Evolutionary conservation across 1,139 yeast species (phyloP).

Genomic region (Sugiyamaella xylanicola): DNA sequence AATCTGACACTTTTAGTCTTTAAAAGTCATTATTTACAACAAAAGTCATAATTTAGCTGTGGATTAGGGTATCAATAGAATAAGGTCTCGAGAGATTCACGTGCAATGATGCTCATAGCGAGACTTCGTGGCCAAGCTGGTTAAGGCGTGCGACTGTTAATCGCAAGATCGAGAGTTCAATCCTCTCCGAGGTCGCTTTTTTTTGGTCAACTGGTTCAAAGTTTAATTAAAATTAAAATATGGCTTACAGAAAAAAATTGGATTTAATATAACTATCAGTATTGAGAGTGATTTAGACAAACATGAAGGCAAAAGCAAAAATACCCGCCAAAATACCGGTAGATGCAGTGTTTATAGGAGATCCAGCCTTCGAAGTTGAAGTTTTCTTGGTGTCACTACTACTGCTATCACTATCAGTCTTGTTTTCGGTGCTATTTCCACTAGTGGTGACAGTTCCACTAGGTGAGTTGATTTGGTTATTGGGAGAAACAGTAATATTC

Average conservation of each 20-base stretch:
- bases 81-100: no score
- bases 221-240: no score
- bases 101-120: no score
- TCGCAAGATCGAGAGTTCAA: constrained; percentile 63
- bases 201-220: no score
- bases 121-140: constrained; percentile 62
- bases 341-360: constrained; percentile 23
- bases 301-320: constrained; percentile 30
- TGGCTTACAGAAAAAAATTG: neutral
- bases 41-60: no score
- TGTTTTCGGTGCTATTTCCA: constrained; percentile 18
- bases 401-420: constrained; percentile 21
- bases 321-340: constrained; percentile 28
- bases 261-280: neutral
- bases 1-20: no score
- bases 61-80: neutral
- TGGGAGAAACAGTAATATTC: constrained; percentile 31
- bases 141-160: constrained; percentile 63
- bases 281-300: constrained; percentile 20
- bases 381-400: constrained; percentile 21
- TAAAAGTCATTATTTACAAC: no score
- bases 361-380: constrained; percentile 27
- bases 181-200: constrained; percentile 47
- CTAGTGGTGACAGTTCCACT: constrained; percentile 29
- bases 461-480: constrained; percentile 35